Evolutionary conservation across 768 basidiomycete species (phyloP), one percentile per base, ranked within the genome.

Genomic region (Termitomyces sp.): DNA sequence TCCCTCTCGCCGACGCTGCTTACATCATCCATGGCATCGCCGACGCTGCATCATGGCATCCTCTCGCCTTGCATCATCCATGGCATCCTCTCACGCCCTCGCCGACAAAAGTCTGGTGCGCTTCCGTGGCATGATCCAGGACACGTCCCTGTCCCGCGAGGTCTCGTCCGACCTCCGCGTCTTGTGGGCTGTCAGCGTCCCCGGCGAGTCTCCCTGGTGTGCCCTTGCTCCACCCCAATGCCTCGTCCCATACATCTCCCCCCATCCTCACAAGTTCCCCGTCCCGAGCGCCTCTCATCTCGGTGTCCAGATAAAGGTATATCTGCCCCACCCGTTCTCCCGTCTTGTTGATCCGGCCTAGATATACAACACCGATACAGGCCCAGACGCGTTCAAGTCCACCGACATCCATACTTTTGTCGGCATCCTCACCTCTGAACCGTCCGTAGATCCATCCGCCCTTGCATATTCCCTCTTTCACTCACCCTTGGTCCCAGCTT

Each of bases 41-140:
- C n/a, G n/a, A n/a, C n/a, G n/a, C n/a, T n/a, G n/a, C n/a, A n/a
- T n/a, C n/a, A n/a, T n/a, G n/a, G n/a, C n/a, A n/a, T n/a, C n/a
- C n/a, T n/a, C n/a, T n/a, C n/a, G n/a, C n/a, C n/a, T n/a, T n/a
- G n/a, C n/a, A n/a, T n/a, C n/a, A n/a, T n/a, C n/a, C n/a, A n/a
- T n/a, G n/a, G n/a, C n/a, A n/a, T n/a, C n/a, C n/a, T n/a, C n/a
- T n/a, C n/a, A n/a, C n/a, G n/a, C n/a, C n/a, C n/a, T n/a, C n/a
- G n/a, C n/a, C n/a, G n/a, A 78, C 58, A 74, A 84, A n/a, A 71
- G 82, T 0, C 77, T 92, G 4, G 87, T 93, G 3, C 76, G 80
- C 19, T 92, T 92, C 68, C 79, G 82, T 32, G 86, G 81, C 25
- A 90, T 92, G 87, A 77, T 92, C 31, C 92, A 94, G 68, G 91